Evolutionary conservation across 345 rosid species (phyloP).

Genomic region (Linum tenue): DNA sequence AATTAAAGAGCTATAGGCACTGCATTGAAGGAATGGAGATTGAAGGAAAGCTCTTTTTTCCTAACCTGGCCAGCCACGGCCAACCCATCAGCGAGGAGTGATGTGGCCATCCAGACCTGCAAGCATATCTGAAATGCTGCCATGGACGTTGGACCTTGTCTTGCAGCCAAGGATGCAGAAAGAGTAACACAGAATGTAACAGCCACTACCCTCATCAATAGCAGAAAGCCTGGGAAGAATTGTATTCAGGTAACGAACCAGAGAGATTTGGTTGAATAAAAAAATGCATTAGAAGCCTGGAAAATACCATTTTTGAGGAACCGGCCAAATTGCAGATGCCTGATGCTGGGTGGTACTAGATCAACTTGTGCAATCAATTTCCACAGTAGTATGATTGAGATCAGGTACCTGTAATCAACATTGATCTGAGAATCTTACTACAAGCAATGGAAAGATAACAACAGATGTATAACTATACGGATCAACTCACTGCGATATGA

Average conservation of each 20-base stretch:
- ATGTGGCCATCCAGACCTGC: conserved; percentile 91
- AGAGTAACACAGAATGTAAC: conserved; percentile 91
- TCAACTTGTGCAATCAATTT: conserved; percentile 58
- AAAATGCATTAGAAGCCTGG: not conserved
- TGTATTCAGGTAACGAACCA: conserved; percentile 4
- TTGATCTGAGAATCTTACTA: not conserved
- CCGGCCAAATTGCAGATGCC: conserved; percentile 56
- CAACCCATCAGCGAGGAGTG: conserved; percentile 91
- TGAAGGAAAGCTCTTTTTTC: not conserved
- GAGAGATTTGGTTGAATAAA: not conserved
- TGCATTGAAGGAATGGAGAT: not conserved
- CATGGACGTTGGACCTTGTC: conserved; percentile 70
- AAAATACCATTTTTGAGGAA: conserved; percentile 65
- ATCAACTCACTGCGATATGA: conserved; percentile 76
- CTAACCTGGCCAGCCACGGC: conserved; percentile 96
- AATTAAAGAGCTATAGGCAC: not conserved
- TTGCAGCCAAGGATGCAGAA: conserved; percentile 87
- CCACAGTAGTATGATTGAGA: conserved; percentile 67
- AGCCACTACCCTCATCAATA: conserved; percentile 72
- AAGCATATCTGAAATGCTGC: conserved; percentile 98
- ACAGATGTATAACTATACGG: not conserved
- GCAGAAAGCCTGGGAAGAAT: conserved; percentile 48
- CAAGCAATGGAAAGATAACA: not conserved
- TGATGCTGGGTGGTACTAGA: conserved; percentile 48
- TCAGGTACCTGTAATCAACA: conserved; percentile 54